Conservation (phyloP, 148 eudicot species). For the Camellia sinensis region DNA sequence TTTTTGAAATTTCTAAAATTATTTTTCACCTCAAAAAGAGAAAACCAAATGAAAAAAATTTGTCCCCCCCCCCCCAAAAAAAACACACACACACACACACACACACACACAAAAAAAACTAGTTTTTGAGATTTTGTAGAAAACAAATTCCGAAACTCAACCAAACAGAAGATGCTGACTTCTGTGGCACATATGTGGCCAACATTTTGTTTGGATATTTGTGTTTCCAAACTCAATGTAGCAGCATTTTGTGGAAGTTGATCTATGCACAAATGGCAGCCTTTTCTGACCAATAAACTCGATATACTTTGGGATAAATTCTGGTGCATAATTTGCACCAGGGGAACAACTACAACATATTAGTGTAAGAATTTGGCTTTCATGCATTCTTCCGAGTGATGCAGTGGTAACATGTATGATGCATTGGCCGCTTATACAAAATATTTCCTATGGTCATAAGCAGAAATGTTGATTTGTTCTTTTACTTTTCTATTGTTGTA, state of each 20-base stretch:
- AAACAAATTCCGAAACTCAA: background rate
- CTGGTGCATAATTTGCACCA: background rate
- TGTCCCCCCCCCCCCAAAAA: no score
- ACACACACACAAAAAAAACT: no score
- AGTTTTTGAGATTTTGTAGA: no score
- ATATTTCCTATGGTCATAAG: background rate
- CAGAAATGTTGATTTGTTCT: background rate
- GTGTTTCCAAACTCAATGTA: background rate
- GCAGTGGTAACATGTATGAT: background rate
- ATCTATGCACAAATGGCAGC: background rate
- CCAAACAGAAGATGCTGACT: background rate
- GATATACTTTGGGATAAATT: background rate
- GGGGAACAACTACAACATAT: background rate
- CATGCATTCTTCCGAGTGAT: background rate
- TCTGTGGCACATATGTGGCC: background rate
- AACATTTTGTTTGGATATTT: background rate
- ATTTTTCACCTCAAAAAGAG: no score
- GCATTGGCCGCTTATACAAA: background rate
- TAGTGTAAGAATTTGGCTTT: background rate
- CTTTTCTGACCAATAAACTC: background rate
- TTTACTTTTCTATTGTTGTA: background rate
- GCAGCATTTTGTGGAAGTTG: background rate
- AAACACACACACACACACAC: no score
- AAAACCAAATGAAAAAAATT: no score
- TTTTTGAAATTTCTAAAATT: no score